Conservation (phyloP, 441 rosid genomes). For the Arabidopsis hybrid region DNA sequence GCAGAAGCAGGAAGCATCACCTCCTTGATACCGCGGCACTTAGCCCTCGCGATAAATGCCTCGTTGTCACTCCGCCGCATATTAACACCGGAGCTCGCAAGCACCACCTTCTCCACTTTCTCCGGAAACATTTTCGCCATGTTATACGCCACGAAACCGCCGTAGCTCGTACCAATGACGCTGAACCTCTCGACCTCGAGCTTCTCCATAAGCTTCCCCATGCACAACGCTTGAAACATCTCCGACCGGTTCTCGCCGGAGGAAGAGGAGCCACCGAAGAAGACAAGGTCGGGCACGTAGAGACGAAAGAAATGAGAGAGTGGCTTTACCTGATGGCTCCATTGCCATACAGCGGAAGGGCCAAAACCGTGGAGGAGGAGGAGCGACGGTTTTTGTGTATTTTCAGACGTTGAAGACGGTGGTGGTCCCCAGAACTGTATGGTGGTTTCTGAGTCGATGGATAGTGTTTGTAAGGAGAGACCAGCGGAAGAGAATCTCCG, state of each 20-base stretch:
- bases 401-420: constrained; percentile 16
- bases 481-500: constrained; percentile 66
- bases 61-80: constrained; percentile 59
- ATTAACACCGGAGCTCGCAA: constrained; percentile 79
- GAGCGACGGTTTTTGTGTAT: constrained; percentile 52
- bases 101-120: constrained; percentile 74
- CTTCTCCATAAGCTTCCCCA: constrained; percentile 59
- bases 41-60: constrained; percentile 55
- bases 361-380: constrained; percentile 88
- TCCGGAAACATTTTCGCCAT: constrained; percentile 74
- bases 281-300: constrained; percentile 79
- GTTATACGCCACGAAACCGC: constrained; percentile 80
- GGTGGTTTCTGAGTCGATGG: constrained; percentile 57
- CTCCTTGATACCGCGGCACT: constrained; percentile 48
- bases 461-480: constrained; percentile 54
- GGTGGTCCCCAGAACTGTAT: constrained; percentile 75
- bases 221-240: constrained; percentile 66
- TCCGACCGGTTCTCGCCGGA: constrained; percentile 56
- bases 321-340: constrained; percentile 66
- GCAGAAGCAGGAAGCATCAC: constrained; percentile 71
- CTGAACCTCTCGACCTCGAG: constrained; percentile 57
- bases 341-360: constrained; percentile 76
- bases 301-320: constrained; percentile 52
- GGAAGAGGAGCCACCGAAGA: constrained; percentile 65
- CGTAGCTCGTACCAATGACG: constrained; percentile 81